Conservation (phyloP, 805 yeast genomes). For the Yarrowia deformans region DNA sequence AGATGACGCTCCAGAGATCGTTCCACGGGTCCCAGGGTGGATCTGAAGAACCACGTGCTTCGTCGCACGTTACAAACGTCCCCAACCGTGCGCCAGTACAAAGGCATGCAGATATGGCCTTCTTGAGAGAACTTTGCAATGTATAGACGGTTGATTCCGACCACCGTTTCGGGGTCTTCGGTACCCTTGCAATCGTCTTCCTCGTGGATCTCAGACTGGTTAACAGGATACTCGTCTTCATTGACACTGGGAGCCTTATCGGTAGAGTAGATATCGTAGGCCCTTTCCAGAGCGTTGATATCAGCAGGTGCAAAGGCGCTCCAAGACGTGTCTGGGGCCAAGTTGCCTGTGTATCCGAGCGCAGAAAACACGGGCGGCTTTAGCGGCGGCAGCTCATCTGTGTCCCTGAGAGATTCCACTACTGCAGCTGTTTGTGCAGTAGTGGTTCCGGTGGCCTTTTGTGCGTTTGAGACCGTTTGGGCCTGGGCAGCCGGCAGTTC, state of each 20-base stretch:
- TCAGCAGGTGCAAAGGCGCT: constrained; percentile 53
- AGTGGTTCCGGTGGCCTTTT: constrained; percentile 40
- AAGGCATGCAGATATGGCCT: constrained; percentile 46
- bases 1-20: constrained; percentile 48
- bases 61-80: constrained; percentile 49
- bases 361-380: constrained; percentile 45
- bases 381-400: constrained; percentile 30
- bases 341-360: constrained; percentile 45
- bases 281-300: constrained; percentile 45
- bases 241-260: constrained; percentile 5
- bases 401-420: constrained; percentile 4
- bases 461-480: constrained; percentile 10
- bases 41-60: constrained; percentile 52
- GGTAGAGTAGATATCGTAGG: constrained; percentile 41
- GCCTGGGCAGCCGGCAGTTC: constrained; percentile 44
- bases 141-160: constrained; percentile 49
- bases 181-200: constrained; percentile 27
- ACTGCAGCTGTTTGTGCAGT: constrained; percentile 24
- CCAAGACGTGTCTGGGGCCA: constrained; percentile 50
- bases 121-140: constrained; percentile 44
- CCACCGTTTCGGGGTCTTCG: constrained; percentile 44
- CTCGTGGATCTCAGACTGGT: constrained; percentile 38
- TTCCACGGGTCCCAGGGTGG: constrained; percentile 50
- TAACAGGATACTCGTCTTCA: constrained; percentile 17
- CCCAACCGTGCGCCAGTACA: constrained; percentile 52